These are phyloP conservation scores for Bruguiera hainesii DNA, from an alignment of 441 rosid species.

Conservation along the genomic window DNA sequence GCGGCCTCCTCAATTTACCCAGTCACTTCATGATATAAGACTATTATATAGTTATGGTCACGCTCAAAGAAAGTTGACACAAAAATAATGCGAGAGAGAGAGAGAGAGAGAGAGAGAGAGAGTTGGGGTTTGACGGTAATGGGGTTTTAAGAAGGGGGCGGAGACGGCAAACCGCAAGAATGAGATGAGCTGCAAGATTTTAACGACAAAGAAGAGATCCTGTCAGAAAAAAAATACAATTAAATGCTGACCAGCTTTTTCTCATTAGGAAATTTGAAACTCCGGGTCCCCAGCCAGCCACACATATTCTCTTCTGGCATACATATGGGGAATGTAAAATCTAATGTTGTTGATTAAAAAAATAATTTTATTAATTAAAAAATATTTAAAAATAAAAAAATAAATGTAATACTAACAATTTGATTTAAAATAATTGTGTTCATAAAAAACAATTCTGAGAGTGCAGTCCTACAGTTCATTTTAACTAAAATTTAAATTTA, in stretches of 20 bases:
- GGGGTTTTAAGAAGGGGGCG: slow-evolving; percentile 3
- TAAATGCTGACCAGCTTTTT: slow-evolving; percentile 23
- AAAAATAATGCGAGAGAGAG: slow-evolving; percentile 11
- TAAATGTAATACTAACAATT: too few relatives aligned
- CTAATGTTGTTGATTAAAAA: too few relatives aligned
- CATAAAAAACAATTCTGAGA: too few relatives aligned
- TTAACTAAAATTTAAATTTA: fast-evolving
- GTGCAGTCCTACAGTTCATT: too few relatives aligned
- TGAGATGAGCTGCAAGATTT: slow-evolving; percentile 17
- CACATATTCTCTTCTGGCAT: too few relatives aligned
- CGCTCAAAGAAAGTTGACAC: background rate
- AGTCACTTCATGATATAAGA: slow-evolving; percentile 9
- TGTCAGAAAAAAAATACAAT: slow-evolving; percentile 24
- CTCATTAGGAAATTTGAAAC: background rate
- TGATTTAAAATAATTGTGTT: too few relatives aligned
- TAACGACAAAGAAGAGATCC: slow-evolving; percentile 34
- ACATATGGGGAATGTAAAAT: too few relatives aligned
- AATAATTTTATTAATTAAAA: too few relatives aligned
- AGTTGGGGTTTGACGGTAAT: background rate
- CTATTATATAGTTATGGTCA: slow-evolving; percentile 4
- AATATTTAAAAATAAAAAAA: too few relatives aligned
- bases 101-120: background rate
- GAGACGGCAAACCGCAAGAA: slow-evolving; percentile 20
- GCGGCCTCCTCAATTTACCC: background rate
- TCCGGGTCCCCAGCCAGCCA: too few relatives aligned